A percentile compares a stretch with the other conserved stretches of the same genome.
phyloP scores from a whole-genome alignment of 2,329 filamentous ascomycete species.

The Scytalidium sp. region DNA sequence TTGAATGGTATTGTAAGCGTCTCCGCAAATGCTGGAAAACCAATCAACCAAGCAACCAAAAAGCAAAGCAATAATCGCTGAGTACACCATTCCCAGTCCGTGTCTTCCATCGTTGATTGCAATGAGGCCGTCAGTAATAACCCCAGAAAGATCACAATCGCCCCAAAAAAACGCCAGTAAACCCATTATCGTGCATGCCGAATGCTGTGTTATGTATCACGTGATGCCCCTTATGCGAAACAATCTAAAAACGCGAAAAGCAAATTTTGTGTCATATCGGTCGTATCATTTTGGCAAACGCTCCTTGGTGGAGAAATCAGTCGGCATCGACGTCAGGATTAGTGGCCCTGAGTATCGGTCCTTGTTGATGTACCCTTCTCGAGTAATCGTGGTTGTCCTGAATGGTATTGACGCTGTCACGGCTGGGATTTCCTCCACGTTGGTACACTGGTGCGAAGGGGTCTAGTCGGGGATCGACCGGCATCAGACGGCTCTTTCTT shows the following conservation, averaged over 20 bases:
- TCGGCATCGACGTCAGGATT: conserved; percentile 54
- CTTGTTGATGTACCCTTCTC: conserved; percentile 43
- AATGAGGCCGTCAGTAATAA: no score
- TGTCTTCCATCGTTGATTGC: no score
- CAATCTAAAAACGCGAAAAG: background rate
- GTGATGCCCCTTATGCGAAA: background rate
- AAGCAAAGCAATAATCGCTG: background rate
- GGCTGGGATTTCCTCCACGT: conserved; percentile 50
- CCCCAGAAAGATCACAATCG: background rate
- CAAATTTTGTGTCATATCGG: background rate
- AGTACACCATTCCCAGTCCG: background rate
- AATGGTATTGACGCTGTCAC: conserved; percentile 61
- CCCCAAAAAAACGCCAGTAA: background rate
- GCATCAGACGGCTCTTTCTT: conserved; percentile 53
- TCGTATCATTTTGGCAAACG: background rate
- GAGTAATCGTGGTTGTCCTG: conserved; percentile 66
- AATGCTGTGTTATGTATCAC: background rate
- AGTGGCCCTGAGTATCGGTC: conserved; percentile 53
- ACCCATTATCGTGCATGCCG: background rate
- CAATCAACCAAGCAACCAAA: background rate
- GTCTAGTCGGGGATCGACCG: conserved; percentile 62
- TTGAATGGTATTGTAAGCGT: no score
- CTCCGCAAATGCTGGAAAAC: no score
- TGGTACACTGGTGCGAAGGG: conserved; percentile 57
- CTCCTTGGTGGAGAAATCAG: background rate